Evolutionary conservation across 192 early-diverging fungal genomes (phyloP).

Genomic region (Dissophora globulifera): DNA sequence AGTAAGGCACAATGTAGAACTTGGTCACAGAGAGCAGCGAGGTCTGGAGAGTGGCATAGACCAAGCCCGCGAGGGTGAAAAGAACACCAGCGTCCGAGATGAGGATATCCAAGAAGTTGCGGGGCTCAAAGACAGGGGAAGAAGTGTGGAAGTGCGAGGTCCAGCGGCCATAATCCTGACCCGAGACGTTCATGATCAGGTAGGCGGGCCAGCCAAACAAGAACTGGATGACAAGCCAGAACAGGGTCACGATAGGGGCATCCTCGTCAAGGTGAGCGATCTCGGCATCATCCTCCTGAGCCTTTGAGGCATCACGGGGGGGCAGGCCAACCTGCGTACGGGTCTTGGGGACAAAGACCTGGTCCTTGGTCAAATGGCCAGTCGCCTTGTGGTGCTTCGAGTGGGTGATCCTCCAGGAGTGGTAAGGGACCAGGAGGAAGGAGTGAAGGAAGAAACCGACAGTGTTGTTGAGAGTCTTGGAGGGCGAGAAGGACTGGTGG

Average conservation of each 20-base stretch:
- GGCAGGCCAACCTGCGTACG: constrained; percentile 68
- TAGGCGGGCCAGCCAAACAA: constrained; percentile 92
- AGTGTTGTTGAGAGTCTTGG: constrained; percentile 85
- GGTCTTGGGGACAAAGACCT: constrained; percentile 93
- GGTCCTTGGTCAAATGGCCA: constrained; percentile 89
- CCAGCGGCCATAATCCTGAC: constrained; percentile 78
- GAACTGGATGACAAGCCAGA: constrained; percentile 74
- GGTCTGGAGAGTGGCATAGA: constrained; percentile 60
- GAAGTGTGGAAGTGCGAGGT: constrained; percentile 90
- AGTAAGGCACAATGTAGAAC: constrained; percentile 93
- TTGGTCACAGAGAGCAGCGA: constrained; percentile 71
- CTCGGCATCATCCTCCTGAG: constrained; percentile 59
- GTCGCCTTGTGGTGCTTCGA: constrained; percentile 94
- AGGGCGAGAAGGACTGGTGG: constrained; percentile 90
- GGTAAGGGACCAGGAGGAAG: constrained; percentile 90
- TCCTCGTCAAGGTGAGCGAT: constrained; percentile 67
- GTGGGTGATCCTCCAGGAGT: constrained; percentile 93
- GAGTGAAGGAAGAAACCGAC: constrained; percentile 93
- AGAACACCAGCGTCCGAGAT: constrained; percentile 81
- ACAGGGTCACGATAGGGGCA: constrained; percentile 75
- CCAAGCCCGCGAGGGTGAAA: constrained; percentile 62
- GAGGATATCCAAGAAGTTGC: constrained; percentile 76
- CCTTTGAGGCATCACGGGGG: constrained; percentile 50
- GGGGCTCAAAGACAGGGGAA: constrained; percentile 81
- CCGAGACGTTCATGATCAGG: constrained; percentile 80